Evolutionary conservation across 2,329 filamentous ascomycete species (phyloP).

Genomic region (Akanthomyces muscarius): DNA sequence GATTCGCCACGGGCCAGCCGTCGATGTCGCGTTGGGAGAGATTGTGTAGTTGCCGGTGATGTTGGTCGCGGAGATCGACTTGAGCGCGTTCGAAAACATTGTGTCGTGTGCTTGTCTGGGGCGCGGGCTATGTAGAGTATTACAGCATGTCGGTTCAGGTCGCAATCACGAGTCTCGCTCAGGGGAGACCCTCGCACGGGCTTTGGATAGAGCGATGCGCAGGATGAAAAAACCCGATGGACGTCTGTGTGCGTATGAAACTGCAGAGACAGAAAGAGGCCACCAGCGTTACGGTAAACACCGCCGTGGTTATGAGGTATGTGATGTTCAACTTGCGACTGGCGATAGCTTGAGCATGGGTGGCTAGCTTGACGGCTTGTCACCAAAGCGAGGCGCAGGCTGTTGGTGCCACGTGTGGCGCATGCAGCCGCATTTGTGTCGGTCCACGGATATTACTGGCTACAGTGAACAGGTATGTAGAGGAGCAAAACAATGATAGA

Average conservation of each 20-base stretch:
- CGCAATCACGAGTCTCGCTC: conserved; percentile 13
- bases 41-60: conserved; percentile 90
- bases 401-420: conserved; percentile 16
- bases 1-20: conserved; percentile 92
- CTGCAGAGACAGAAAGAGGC: background rate
- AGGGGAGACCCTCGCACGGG: conserved; percentile 2
- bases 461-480: background rate
- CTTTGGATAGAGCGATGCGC: background rate
- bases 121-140: background rate
- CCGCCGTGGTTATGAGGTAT: background rate
- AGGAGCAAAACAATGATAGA: background rate
- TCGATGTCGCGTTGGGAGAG: conserved; percentile 68
- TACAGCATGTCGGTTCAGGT: conserved; percentile 16
- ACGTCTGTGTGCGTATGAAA: background rate
- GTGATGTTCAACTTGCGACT: conserved; percentile 6
- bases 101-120: conserved; percentile 28
- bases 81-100: conserved; percentile 93
- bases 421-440: background rate
- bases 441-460: background rate
- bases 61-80: conserved; percentile 85
- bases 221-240: background rate
- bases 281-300: background rate
- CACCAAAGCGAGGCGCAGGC: conserved; percentile 1
- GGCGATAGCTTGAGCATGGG: conserved; percentile 14
- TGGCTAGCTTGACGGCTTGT: background rate